Percentiles rank a stretch among this genome's conserved stretches.
Conservation (phyloP, 2,329 filamentous ascomycete genomes). For the Penicillium paneum region DNA sequence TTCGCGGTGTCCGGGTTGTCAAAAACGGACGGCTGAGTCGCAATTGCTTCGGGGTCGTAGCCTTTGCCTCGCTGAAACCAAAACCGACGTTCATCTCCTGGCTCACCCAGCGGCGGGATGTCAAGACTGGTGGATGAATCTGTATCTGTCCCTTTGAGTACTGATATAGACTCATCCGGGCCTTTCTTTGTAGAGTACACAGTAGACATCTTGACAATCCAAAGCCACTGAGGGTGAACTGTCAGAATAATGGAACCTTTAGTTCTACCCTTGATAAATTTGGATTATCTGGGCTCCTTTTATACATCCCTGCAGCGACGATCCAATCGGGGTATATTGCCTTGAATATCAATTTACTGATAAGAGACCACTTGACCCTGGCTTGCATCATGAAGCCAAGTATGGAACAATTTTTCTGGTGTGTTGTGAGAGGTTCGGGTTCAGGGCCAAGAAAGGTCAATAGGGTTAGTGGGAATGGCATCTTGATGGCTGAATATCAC, state of each 20-base stretch:
- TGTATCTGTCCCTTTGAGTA: neutral
- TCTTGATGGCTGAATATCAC: constrained; percentile 8
- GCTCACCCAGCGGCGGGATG: constrained; percentile 13
- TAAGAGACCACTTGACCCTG: neutral
- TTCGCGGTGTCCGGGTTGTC: constrained; percentile 44
- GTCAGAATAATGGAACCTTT: too few relatives aligned
- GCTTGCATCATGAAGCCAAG: constrained; percentile 10
- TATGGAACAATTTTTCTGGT: neutral
- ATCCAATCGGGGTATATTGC: neutral
- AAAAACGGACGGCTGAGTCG: constrained; percentile 47
- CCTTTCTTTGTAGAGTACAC: constrained; percentile 4
- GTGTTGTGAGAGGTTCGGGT: neutral
- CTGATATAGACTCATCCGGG: neutral
- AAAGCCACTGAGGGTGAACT: neutral
- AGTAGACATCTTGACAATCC: neutral
- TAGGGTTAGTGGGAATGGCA: neutral
- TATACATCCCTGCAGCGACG: neutral
- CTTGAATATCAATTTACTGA: neutral
- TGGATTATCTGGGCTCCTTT: neutral
- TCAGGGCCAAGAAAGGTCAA: neutral
- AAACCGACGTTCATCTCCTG: constrained; percentile 24
- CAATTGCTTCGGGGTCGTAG: constrained; percentile 29
- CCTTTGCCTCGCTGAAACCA: constrained; percentile 29
- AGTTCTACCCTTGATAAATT: neutral
- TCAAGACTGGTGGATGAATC: constrained; percentile 4